Evolutionary conservation across 129 eudicot genomes (phyloP).

Genomic region (Ambrosia artemisiifolia): DNA sequence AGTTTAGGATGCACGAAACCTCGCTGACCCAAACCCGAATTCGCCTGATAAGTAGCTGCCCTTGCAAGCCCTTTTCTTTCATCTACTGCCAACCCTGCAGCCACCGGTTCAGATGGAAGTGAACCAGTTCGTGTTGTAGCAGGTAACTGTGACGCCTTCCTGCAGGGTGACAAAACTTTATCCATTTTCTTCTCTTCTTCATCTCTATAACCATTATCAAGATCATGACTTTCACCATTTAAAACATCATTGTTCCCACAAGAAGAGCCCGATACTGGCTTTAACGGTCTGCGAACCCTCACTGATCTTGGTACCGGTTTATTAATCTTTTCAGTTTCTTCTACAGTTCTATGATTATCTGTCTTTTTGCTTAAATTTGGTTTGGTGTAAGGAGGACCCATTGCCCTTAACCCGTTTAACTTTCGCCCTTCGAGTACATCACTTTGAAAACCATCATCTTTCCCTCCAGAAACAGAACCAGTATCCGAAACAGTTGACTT

Average conservation of each 20-base stretch:
- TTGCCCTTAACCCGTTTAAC: slow-evolving; percentile 32
- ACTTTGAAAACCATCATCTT: slow-evolving; percentile 16
- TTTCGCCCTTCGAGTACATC: slow-evolving; percentile 26
- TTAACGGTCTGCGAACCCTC: slow-evolving; percentile 42
- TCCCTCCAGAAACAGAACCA: slow-evolving; percentile 2
- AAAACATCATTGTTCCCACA: slow-evolving; percentile 20
- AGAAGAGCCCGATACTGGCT: slow-evolving; percentile 24
- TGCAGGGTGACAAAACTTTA: slow-evolving; percentile 40
- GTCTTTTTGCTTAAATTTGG: slow-evolving; percentile 12
- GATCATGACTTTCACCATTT: slow-evolving; percentile 29
- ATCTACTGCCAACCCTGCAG: slow-evolving; percentile 6
- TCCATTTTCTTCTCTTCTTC: slow-evolving; percentile 42
- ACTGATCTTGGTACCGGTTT: slow-evolving; percentile 59
- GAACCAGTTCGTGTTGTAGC: slow-evolving; percentile 36
- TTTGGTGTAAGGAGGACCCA: slow-evolving; percentile 71
- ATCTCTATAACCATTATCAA: slow-evolving; percentile 26
- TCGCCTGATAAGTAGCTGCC: slow-evolving; percentile 40
- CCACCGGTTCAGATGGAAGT: slow-evolving; percentile 39
- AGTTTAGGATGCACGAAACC: slow-evolving; percentile 67
- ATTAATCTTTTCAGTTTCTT: not conserved
- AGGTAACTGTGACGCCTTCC: slow-evolving; percentile 23
- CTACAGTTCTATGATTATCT: slow-evolving; percentile 6
- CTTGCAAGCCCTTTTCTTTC: slow-evolving; percentile 38
- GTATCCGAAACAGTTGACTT: not conserved
- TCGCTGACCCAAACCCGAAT: slow-evolving; percentile 13